A percentile compares a stretch with the other conserved stretches of the same genome.
Evolutionary conservation across 2,329 filamentous ascomycete species (phyloP).

Genomic region (Trichoderma sp.): DNA sequence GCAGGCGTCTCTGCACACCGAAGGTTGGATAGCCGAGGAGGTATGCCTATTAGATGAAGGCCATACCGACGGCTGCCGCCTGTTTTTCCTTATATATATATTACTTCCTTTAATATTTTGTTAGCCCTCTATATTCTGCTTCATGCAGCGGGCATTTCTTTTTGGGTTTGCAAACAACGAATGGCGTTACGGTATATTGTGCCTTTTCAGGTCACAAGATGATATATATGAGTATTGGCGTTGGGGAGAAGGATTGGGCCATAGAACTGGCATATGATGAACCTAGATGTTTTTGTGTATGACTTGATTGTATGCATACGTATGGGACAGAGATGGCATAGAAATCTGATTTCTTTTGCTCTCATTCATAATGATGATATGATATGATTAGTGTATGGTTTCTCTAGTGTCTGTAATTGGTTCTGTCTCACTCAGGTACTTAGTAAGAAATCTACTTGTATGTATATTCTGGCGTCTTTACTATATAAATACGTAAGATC

Average conservation of each 20-base stretch:
- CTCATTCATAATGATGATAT: background rate
- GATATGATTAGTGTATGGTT: background rate
- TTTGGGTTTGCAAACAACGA: background rate
- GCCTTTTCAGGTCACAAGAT: background rate
- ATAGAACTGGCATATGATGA: constrained; percentile 4
- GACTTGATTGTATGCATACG: constrained; percentile 18
- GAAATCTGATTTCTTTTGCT: background rate
- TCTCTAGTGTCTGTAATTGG: background rate
- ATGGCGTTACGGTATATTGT: background rate
- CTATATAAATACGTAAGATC: background rate
- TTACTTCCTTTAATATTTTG: background rate
- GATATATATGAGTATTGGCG: constrained; percentile 6
- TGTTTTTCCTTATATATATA: background rate
- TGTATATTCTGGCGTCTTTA: background rate
- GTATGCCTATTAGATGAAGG: constrained; percentile 31
- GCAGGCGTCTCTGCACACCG: constrained; percentile 25
- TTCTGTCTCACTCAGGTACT: background rate
- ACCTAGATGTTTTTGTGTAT: constrained; percentile 2
- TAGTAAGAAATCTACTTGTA: background rate
- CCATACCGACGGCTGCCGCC: background rate
- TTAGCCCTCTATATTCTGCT: background rate
- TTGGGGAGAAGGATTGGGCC: constrained; percentile 4
- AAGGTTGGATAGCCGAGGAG: constrained; percentile 32
- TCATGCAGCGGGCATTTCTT: background rate
- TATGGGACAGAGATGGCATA: background rate